phyloP scores from a whole-genome alignment of 2,329 filamentous ascomycete genomes.

The Ophiosphaerella herpotricha region DNA sequence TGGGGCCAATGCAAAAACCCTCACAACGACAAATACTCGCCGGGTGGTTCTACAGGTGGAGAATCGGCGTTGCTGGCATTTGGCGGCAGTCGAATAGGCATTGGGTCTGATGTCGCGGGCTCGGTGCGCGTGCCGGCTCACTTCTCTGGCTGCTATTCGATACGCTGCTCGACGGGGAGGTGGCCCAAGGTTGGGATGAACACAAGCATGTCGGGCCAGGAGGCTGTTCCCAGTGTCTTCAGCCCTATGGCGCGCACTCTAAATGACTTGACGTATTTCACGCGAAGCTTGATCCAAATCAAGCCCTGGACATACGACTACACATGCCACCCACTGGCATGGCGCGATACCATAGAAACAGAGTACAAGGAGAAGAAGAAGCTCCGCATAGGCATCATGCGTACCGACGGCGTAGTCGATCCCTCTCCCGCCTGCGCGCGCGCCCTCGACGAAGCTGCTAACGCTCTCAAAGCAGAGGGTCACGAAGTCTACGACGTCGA shows the following conservation, averaged over 20 bases:
- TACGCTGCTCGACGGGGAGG: slow-evolving; percentile 84
- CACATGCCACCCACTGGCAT: slow-evolving; percentile 81
- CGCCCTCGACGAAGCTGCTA: slow-evolving; percentile 72
- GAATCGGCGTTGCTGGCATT: slow-evolving; percentile 82
- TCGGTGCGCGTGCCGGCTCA: slow-evolving; percentile 86
- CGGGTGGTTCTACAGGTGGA: slow-evolving; percentile 85
- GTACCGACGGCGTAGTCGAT: slow-evolving; percentile 80
- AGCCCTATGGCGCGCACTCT: slow-evolving; percentile 90
- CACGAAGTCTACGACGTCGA: slow-evolving; percentile 73
- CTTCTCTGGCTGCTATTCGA: slow-evolving; percentile 84
- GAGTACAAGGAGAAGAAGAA: slow-evolving; percentile 65
- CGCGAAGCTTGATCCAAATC: slow-evolving; percentile 75
- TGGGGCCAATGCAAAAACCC: slow-evolving; percentile 86
- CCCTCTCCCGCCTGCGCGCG: slow-evolving; percentile 83
- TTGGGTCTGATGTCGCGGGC: slow-evolving; percentile 89
- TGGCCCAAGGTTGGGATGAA: slow-evolving; percentile 86
- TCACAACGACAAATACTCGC: slow-evolving; percentile 81
- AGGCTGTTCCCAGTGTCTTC: slow-evolving; percentile 86
- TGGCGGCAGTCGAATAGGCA: slow-evolving; percentile 80
- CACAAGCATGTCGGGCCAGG: slow-evolving; percentile 91
- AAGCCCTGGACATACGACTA: slow-evolving; percentile 89
- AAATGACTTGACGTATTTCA: slow-evolving; percentile 83
- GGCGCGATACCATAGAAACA: slow-evolving; percentile 66
- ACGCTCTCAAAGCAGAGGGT: slow-evolving; percentile 70
- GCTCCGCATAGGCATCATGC: slow-evolving; percentile 75